Evolutionary conservation across 192 early-diverging fungal species (phyloP), one percentile per base, ranked within the genome.

Genomic region (Backusella circina): DNA sequence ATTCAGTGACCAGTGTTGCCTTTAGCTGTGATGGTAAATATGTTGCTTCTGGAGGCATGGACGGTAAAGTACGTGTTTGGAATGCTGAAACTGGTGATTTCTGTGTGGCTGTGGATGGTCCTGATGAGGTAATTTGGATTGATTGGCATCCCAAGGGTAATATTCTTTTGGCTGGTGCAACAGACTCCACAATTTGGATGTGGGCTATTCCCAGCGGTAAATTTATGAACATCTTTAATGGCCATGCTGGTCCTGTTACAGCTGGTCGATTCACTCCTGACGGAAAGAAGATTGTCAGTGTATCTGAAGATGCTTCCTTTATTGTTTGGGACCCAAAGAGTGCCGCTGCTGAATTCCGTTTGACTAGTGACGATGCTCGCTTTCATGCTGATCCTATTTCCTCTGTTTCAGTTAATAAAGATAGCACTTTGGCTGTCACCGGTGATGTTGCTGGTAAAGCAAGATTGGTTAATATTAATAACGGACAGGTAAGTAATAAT

Each of bases 141-240:
- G 82, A 93, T 77, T 99, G 98, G 98, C 98, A 99, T 82, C 96
- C 96, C 7, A 89, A 93, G 73, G 98, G 98, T 67, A 90, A 91
- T 71, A 91, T 98, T 13, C 73, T 99, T 16, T 79, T 99, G 30
- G 94, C 93, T n/a, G 97, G 96, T 23, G 87, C 92, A 36, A 84
- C 86, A 54, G 98, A 99, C 83, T 92, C 90, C 2, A 95, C 94
- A 6, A 77, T 98, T 67, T 99, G 97, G 97, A 98, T 99, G 97
- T 98, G 98, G 98, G 85, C 85, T 23, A 76, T 96, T 80, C 97
- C 96, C 1, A 87, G 81, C 3, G 96, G 96, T 44, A 88, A 89
- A 39, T 95, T 94, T 78, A 98, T 99, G 96, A 92, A 94, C 70
- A 93, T 98, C 18, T 98, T 99, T 73, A 90, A 89, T 18, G 96